These are phyloP conservation scores for Pezicula neosporulosa DNA, from an alignment of 2,329 filamentous ascomycete species.

Conservation along the genomic window DNA sequence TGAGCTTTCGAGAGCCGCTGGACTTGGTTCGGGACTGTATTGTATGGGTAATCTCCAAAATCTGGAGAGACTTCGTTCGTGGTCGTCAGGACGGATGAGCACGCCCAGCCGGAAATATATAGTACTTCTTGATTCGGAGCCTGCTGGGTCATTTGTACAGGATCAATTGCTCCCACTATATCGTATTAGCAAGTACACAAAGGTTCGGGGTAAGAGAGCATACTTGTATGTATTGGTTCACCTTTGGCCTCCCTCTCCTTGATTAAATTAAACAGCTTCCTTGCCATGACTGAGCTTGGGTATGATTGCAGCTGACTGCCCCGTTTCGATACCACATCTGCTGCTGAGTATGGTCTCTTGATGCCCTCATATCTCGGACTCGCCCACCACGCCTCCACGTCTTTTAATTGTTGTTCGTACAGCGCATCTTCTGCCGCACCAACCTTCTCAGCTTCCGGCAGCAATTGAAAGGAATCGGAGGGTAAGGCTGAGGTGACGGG, in stretches of 20 bases:
- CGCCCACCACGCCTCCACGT: slow-evolving; percentile 89
- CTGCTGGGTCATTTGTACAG: slow-evolving; percentile 99
- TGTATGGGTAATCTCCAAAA: slow-evolving; percentile 98
- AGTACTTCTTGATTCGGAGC: slow-evolving; percentile 93
- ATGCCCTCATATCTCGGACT: slow-evolving; percentile 83
- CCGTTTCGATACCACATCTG: slow-evolving; percentile 89
- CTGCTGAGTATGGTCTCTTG: slow-evolving; percentile 85
- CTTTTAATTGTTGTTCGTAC: slow-evolving; percentile 77
- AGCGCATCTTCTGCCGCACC: slow-evolving; percentile 80
- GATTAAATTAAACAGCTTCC: slow-evolving; percentile 89
- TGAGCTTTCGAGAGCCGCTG: slow-evolving; percentile 95
- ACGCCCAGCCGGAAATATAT: slow-evolving; percentile 97
- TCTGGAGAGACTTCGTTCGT: slow-evolving; percentile 98
- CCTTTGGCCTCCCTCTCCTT: slow-evolving; percentile 73
- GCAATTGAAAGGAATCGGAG: slow-evolving; percentile 80
- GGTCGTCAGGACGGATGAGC: slow-evolving; percentile 85
- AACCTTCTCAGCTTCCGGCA: slow-evolving; percentile 73
- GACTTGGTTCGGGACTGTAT: slow-evolving; percentile 97
- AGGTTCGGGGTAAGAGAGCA: slow-evolving; percentile 28
- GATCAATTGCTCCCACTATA: slow-evolving; percentile 92
- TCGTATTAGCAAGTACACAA: slow-evolving; percentile 8
- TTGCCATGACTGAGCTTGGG: slow-evolving; percentile 89
- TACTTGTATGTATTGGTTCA: slow-evolving; percentile 90
- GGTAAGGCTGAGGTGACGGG: slow-evolving; percentile 23
- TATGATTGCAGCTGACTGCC: slow-evolving; percentile 85